Evolutionary conservation across 1,284 basidiomycete genomes (phyloP), one percentile per base, ranked within the genome.

Genomic region (Malassezia pachydermatis): DNA sequence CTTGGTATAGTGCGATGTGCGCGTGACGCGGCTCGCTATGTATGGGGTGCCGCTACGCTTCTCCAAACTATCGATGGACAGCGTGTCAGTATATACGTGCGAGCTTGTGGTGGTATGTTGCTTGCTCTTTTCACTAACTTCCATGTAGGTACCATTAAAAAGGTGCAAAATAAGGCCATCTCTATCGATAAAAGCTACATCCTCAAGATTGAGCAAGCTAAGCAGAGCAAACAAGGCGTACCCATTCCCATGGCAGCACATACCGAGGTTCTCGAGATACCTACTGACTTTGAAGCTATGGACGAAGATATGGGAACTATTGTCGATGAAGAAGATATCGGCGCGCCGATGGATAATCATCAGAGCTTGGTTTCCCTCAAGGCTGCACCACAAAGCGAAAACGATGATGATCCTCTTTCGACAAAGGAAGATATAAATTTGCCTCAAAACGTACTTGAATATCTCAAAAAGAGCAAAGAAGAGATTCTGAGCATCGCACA

Each of bases 91-190:
- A 47, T 52, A 6, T 42, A 34, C 13, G 44, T 46, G 19, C 37
- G 38, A 5, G 23, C 42, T 4, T 52, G 50, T 27, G 29, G 39
- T 9, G 47, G 47, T 49, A n/a, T 17, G 1, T 17, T 20, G 19
- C 10, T 25, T 11, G 11, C 40, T 44, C n/a, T n/a, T n/a, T n/a
- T n/a, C n/a, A n/a, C n/a, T n/a, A n/a, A n/a, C n/a, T n/a, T n/a
- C n/a, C n/a, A n/a, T n/a, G n/a, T n/a, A n/a, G 50, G 50, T 5
- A 52, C 50, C 19, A 52, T 52, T 14, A 38, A 40, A 3, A 52
- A 47, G 22, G 20, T 52, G 1, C 50, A 52, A 25, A 39, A 13
- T n/a, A 52, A 47, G 17, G 44, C 44, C 4, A 52, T 52, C 28
- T 30, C 24, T 13, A 39, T 52, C 28, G 44, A 52, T 34, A 35